Evolutionary conservation across 225 moss, liverwort and hornwort species (phyloP), one percentile per base, ranked within the genome.

Genomic region (Climacium dendroides): DNA sequence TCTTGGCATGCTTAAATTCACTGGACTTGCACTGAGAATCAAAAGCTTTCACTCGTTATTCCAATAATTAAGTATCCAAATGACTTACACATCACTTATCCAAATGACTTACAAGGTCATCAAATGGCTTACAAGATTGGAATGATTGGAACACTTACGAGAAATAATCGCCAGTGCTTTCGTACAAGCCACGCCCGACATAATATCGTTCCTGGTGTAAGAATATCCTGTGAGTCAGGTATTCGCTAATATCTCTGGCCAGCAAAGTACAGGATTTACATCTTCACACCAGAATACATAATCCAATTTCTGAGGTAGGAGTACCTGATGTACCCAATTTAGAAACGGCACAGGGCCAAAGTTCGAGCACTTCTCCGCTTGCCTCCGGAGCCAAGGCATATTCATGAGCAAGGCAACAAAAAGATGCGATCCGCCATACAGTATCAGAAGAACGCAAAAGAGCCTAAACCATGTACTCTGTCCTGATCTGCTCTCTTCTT

Each of bases 251-350:
- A 69, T 35, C 39, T 85, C 83, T 41, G 79, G 62, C 79, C 73
- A 73, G 80, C 72, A 60, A 58, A 82, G 53, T 77, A 62, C 66
- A 76, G 41, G 52, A 57, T 58, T 55, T 55, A 78, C 54, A 79
- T 79, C 60, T 60, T 60, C 69, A 32, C 66, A 87, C 17, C 60
- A 84, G 80, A 65, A 47, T 35, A 80, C 48, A 50, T 19, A 80
- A 64, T 57, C 13, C 11, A 88, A 59, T 34, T 61, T 74, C 74
- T 82, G 87, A 85, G 60, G 79, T 87, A 82, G 32, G 58, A 81
- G 37, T 91, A 98, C 98, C 97, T 99, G 94, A 76, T 99, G 99
- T 60, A 99, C 76, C 97, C 97, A 97, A 70, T 92, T 94, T 55
- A 96, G 81, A 87, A 99, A 95, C 63, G 94, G 91, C 39, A 99